Conservation (phyloP, 371 early-diverging fungal genomes). For the Cokeromyces recurvatus region DNA sequence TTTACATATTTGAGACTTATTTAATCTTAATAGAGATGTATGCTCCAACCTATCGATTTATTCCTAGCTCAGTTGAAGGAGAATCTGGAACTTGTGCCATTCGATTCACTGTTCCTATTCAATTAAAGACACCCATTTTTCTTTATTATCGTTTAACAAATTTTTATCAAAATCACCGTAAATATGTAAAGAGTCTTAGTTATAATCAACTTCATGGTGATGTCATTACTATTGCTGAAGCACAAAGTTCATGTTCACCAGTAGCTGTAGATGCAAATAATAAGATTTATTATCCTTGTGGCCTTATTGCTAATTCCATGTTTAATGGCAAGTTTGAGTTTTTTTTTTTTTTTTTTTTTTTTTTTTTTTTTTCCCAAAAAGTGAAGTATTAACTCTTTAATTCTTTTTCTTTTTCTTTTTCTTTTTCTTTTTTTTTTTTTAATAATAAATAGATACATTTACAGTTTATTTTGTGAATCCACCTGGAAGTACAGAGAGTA, state of each 20-base stretch:
- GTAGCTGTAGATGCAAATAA: constrained; percentile 26
- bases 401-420: no score
- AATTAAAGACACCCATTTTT: constrained; percentile 65
- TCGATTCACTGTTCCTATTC: constrained; percentile 54
- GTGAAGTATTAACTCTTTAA: no score
- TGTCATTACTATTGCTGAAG: constrained; percentile 23
- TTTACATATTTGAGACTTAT: no score
- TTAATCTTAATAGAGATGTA: constrained; percentile 30
- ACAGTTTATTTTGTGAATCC: constrained; percentile 45
- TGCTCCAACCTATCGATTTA: constrained; percentile 29
- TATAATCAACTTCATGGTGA: constrained; percentile 75
- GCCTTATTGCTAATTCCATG: constrained; percentile 88
- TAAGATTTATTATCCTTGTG: constrained; percentile 84
- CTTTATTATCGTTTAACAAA: constrained; percentile 86
- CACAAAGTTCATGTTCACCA: constrained; percentile 29
- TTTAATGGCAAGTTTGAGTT: constrained; percentile 67
- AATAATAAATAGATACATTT: constrained; percentile 52
- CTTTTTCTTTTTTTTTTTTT: no score
- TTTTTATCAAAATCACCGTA: constrained; percentile 93
- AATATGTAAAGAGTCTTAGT: constrained; percentile 83
- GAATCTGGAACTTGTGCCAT: constrained; percentile 56
- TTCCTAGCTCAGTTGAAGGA: constrained; percentile 21
- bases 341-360: no score
- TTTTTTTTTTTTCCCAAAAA: no score
- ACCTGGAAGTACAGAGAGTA: constrained; percentile 19